Percentiles rank a stretch among this genome's conserved stretches.
These are phyloP conservation scores for Suillus discolor DNA, from an alignment of 768 basidiomycete species.

Conservation along the genomic window DNA sequence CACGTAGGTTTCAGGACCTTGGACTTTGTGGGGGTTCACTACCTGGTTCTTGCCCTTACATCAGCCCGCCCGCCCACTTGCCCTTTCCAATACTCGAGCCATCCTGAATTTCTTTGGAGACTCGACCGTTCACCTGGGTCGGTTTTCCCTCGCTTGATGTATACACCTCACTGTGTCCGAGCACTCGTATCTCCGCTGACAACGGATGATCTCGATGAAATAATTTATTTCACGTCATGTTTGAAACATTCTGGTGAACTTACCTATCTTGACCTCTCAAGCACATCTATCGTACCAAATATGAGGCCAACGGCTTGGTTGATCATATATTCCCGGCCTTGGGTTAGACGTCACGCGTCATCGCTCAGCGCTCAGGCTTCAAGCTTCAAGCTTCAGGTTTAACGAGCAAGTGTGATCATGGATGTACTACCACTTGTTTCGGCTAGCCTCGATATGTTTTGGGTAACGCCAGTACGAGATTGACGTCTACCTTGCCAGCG, in stretches of 20 bases:
- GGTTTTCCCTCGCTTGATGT: slow-evolving; percentile 84
- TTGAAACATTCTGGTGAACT: slow-evolving; percentile 66
- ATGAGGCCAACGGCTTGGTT: slow-evolving; percentile 79
- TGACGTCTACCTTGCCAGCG: slow-evolving; percentile 37
- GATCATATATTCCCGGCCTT: slow-evolving; percentile 81
- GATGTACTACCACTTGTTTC: slow-evolving; percentile 83
- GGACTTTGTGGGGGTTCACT: slow-evolving; percentile 77
- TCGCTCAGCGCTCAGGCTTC: slow-evolving; percentile 48
- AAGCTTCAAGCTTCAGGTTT: slow-evolving; percentile 43
- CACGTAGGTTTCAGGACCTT: slow-evolving; percentile 75
- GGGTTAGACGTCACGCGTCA: slow-evolving; percentile 47
- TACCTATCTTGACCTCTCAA: slow-evolving; percentile 89
- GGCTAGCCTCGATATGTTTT: slow-evolving; percentile 71
- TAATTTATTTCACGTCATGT: slow-evolving; percentile 78
- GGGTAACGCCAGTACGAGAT: slow-evolving; percentile 20
- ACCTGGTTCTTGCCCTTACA: slow-evolving; percentile 67
- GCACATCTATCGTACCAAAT: slow-evolving; percentile 61
- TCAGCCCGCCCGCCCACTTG: slow-evolving; percentile 84
- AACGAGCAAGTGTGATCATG: slow-evolving; percentile 59
- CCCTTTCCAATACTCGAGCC: slow-evolving; percentile 85
- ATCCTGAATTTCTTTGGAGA: slow-evolving; percentile 75
- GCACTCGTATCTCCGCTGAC: slow-evolving; percentile 80
- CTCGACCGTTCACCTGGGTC: slow-evolving; percentile 71
- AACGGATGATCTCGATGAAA: slow-evolving; percentile 61
- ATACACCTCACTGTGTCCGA: slow-evolving; percentile 77